These are phyloP conservation scores for Cnidoscolus chayamansa DNA, from an alignment of 441 rosid genomes.

Conservation along the genomic window DNA sequence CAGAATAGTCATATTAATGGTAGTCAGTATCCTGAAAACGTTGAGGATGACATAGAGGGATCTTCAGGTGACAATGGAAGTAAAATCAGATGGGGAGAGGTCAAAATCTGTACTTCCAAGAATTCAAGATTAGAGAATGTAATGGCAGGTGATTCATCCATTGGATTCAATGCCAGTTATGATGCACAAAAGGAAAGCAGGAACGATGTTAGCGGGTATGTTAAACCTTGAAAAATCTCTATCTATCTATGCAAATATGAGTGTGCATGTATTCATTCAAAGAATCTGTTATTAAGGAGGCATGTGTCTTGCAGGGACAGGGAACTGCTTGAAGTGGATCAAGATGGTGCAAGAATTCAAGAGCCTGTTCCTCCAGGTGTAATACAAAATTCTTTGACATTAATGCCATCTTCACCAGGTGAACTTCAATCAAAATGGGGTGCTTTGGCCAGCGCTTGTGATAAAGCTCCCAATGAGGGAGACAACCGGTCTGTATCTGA, in stretches of 20 bases:
- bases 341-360: slow-evolving; percentile 24
- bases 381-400: slow-evolving; percentile 26
- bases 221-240: slow-evolving; percentile 17
- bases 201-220: slow-evolving; percentile 43
- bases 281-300: slow-evolving; percentile 7
- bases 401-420: slow-evolving; percentile 18
- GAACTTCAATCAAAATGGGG: slow-evolving; percentile 24
- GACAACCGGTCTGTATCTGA: slow-evolving; percentile 24
- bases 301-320: slow-evolving; percentile 50
- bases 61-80: slow-evolving; percentile 39
- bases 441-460: slow-evolving; percentile 25
- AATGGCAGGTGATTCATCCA: slow-evolving; percentile 25
- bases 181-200: slow-evolving; percentile 31
- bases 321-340: slow-evolving; percentile 34
- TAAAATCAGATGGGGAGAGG: slow-evolving; percentile 72
- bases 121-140: slow-evolving; percentile 35
- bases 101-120: slow-evolving; percentile 61
- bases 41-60: slow-evolving; percentile 34
- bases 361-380: slow-evolving; percentile 25
- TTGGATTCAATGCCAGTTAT: slow-evolving; percentile 21
- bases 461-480: slow-evolving; percentile 19
- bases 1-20: slow-evolving; percentile 30
- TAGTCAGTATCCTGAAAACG: slow-evolving; percentile 26
- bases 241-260: background rate
- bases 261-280: background rate